Evolutionary conservation across 2,329 filamentous ascomycete genomes (phyloP).

Genomic region (Apiospora arundinis): DNA sequence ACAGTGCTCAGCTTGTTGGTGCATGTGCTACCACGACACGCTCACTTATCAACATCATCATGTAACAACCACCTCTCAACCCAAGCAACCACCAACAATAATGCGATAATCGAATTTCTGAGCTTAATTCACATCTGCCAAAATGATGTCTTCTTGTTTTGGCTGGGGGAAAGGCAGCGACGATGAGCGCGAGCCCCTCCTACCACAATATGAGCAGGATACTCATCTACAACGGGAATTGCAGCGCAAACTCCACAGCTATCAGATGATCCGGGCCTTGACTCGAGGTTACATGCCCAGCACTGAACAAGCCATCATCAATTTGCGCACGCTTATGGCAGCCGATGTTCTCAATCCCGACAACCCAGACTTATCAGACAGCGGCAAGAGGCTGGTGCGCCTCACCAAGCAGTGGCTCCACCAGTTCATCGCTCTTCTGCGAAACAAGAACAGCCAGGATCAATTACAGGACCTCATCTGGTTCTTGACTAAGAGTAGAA

Average conservation of each 20-base stretch:
- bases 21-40: background rate
- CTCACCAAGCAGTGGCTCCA: slow-evolving; percentile 76
- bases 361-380: slow-evolving; percentile 75
- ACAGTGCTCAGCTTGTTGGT: background rate
- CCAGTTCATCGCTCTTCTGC: slow-evolving; percentile 80
- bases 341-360: slow-evolving; percentile 80
- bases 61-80: background rate
- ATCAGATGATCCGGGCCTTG: slow-evolving; percentile 87
- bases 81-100: background rate
- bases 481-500: slow-evolving; percentile 77
- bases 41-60: background rate
- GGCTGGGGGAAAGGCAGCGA: slow-evolving; percentile 56
- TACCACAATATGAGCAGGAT: slow-evolving; percentile 84
- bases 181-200: slow-evolving; percentile 76
- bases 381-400: slow-evolving; percentile 75
- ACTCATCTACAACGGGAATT: slow-evolving; percentile 78
- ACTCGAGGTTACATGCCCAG: slow-evolving; percentile 90
- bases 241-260: slow-evolving; percentile 89
- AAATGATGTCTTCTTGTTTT: slow-evolving; percentile 67
- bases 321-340: slow-evolving; percentile 79
- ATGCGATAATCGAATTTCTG: background rate
- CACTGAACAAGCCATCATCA: slow-evolving; percentile 81
- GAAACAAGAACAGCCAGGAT: slow-evolving; percentile 82
- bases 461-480: slow-evolving; percentile 93
- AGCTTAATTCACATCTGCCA: background rate